Evolutionary conservation across 805 yeast species (phyloP).

Genomic region (Saturnispora silvae): DNA sequence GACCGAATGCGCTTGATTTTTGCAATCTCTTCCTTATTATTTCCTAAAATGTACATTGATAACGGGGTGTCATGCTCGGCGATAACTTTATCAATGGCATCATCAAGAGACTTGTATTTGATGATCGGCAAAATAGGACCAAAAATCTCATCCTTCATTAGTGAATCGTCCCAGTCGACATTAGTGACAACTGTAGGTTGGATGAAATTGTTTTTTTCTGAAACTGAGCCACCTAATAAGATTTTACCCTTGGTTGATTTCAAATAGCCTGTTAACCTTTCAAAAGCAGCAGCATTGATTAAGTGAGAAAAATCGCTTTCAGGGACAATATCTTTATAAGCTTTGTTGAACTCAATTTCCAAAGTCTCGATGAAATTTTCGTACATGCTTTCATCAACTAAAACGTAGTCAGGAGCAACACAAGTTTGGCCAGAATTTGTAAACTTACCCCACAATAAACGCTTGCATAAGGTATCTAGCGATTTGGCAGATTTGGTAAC

Average conservation of each 20-base stretch:
- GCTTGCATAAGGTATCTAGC: conserved; percentile 36
- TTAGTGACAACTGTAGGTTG: conserved; percentile 66
- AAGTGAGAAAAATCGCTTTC: conserved; percentile 47
- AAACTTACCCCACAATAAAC: conserved; percentile 72
- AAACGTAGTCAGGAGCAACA: conserved; percentile 75
- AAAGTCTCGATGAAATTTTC: conserved; percentile 32
- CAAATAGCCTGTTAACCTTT: conserved; percentile 36
- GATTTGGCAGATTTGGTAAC: conserved; percentile 26
- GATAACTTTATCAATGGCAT: conserved; percentile 34
- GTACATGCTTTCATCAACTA: conserved; percentile 53
- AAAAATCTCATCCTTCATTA: conserved; percentile 71
- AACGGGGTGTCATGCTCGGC: conserved; percentile 62
- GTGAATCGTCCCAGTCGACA: conserved; percentile 53
- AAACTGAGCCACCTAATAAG: conserved; percentile 41
- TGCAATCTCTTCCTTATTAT: conserved; percentile 35
- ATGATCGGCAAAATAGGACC: conserved; percentile 80
- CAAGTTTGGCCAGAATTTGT: conserved; percentile 86
- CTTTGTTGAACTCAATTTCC: conserved; percentile 19
- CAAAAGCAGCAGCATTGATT: conserved; percentile 43
- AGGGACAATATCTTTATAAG: conserved; percentile 26
- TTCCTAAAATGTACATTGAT: conserved; percentile 63
- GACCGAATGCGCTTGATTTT: conserved; percentile 51
- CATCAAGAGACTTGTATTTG: conserved; percentile 32
- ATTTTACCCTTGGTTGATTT: conserved; percentile 40
- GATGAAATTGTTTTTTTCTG: conserved; percentile 31